Conservation (phyloP, 148 eudicot genomes). For the Rhododendron molle region DNA sequence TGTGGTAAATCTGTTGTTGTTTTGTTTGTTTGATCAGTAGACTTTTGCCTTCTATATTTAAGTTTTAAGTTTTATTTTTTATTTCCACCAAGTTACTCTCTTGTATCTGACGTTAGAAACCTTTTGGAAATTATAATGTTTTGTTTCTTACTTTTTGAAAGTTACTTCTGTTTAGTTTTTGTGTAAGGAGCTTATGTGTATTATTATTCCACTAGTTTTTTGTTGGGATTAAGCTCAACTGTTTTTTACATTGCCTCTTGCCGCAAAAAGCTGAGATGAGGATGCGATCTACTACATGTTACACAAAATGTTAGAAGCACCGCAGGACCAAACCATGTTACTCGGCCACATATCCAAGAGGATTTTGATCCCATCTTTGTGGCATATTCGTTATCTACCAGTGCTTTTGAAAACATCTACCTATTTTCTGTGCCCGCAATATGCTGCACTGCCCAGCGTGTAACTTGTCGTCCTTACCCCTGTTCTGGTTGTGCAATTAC, state of each 20-base stretch:
- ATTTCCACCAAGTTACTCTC: background rate
- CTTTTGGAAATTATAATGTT: background rate
- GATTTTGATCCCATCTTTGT: background rate
- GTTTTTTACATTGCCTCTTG: background rate
- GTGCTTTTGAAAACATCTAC: background rate
- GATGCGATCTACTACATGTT: background rate
- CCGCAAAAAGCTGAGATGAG: background rate
- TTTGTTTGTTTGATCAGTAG: background rate
- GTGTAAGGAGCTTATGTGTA: background rate
- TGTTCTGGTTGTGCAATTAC: background rate
- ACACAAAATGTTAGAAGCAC: background rate
- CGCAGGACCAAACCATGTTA: background rate
- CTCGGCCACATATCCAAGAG: background rate
- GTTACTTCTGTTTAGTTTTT: background rate
- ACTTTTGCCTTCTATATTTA: background rate
- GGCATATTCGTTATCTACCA: background rate
- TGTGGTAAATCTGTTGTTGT: background rate
- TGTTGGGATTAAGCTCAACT: background rate
- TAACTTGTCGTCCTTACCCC: background rate
- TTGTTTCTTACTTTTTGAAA: background rate
- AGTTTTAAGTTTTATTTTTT: background rate
- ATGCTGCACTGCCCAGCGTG: background rate
- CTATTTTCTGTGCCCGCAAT: background rate
- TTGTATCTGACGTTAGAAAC: background rate
- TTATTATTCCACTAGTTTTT: background rate